Evolutionary conservation across 2,329 filamentous ascomycete species (phyloP), one percentile per base, ranked within the genome.

Genomic region (Ampelomyces quisqualis): DNA sequence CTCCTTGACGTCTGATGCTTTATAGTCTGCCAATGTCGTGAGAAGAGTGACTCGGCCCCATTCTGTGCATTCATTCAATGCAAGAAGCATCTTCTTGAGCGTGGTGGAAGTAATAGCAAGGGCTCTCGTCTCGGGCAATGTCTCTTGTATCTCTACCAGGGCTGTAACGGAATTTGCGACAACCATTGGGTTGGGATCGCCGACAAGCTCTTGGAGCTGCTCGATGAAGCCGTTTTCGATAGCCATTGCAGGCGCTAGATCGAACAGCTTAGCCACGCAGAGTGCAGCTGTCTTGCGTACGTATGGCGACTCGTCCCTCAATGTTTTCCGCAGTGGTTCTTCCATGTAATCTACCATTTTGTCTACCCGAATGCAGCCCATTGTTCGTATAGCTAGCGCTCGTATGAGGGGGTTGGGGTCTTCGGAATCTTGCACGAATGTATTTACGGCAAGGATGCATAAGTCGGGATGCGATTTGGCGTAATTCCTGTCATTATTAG

Each of bases 261-360:
- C 93, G 71, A 95, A 98, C 5, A 98, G 81, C 72, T 98, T 98
- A 38, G 93, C 93, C 30, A 98, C 93, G 67, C 93, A 97, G 53
- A 98, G 93, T 27, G 91, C 93, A 29, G 93, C 93, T 2, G 93
- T 98, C 75, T 98, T 98, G 58, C 93, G 87, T 47, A 98, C 93
- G 69, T 98, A 98, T 1, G 93, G 93, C 34, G 91, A 97, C 71
- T 98, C 93, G 72, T 98, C 93, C 69, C 90, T 84, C 55, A 98
- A 76, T 9, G 93, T 98, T 74, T 98, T 98, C 58, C 93, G 82
- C 49, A 98, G 73, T 10, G 93, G 93, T 64, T 98, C 93, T 70
- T 97, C 93, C 91, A 98, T 97, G 70, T 98, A 98, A 67, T 98
- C 93, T 53, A 97, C 89, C 89, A 98, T 98, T 72, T 98, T 98